Percentiles rank a stretch among this genome's conserved stretches.
Evolutionary conservation across 768 basidiomycete genomes (phyloP).

Genomic region (Termitomyces sp.): DNA sequence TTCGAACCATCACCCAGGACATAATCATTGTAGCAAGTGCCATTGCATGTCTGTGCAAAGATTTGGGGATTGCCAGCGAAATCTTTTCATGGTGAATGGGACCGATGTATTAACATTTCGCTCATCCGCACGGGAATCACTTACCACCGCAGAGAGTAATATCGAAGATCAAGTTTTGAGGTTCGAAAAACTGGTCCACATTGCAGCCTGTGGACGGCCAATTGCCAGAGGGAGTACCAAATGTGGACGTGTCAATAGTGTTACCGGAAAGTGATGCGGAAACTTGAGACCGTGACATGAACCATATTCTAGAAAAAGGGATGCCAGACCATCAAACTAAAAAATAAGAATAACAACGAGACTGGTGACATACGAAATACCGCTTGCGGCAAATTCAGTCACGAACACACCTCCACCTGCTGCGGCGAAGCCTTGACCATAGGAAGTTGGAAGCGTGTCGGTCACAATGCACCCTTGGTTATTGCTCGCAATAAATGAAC

Average conservation of each 20-base stretch:
- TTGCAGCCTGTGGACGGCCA: constrained; percentile 60
- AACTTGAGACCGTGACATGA: constrained; percentile 52
- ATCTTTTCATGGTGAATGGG: constrained; percentile 19
- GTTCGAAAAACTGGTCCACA: constrained; percentile 50
- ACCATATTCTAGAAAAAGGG: constrained; percentile 50
- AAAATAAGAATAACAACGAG: background rate
- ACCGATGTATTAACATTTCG: too few relatives aligned
- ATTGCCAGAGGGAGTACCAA: constrained; percentile 69
- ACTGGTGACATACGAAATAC: constrained; percentile 52
- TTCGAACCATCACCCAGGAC: constrained; percentile 60
- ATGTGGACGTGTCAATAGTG: constrained; percentile 49
- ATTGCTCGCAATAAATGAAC: constrained; percentile 46
- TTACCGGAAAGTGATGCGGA: constrained; percentile 45
- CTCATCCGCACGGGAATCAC: constrained; percentile 9
- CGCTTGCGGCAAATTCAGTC: constrained; percentile 64
- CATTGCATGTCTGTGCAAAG: constrained; percentile 60
- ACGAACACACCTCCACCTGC: constrained; percentile 73
- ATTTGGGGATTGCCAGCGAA: constrained; percentile 51
- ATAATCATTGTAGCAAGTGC: constrained; percentile 68
- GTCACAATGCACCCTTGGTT: constrained; percentile 67
- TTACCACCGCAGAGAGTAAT: constrained; percentile 68
- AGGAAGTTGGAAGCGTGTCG: constrained; percentile 52
- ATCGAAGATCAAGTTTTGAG: constrained; percentile 69
- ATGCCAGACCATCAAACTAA: background rate
- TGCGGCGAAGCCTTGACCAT: constrained; percentile 63